phyloP scores from a whole-genome alignment of 768 basidiomycete genomes.

The Boletus sp. region DNA sequence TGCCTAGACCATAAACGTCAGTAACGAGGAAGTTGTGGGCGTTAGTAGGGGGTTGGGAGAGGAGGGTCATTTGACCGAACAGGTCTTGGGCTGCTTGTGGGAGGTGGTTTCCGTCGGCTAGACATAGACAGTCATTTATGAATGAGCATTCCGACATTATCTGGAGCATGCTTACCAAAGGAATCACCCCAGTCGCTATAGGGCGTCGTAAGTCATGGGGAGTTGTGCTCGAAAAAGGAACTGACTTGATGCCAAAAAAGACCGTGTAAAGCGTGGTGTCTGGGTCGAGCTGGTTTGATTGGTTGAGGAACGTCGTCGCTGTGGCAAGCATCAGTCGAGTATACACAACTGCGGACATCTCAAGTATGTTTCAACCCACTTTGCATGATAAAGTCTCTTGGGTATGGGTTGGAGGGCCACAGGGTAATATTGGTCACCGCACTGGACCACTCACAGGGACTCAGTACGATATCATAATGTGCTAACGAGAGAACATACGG shows the following conservation, averaged over 20 bases:
- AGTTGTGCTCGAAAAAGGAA: neutral
- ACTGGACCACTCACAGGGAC: conserved; percentile 30
- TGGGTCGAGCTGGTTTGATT: conserved; percentile 43
- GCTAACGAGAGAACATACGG: conserved; percentile 33
- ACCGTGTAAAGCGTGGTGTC: conserved; percentile 48
- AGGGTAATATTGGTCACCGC: conserved; percentile 47
- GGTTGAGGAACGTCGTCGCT: conserved; percentile 47
- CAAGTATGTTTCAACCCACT: conserved; percentile 26
- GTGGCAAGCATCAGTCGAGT: neutral
- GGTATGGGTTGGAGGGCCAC: conserved; percentile 50
- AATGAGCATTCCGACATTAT: neutral
- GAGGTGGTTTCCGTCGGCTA: conserved; percentile 48
- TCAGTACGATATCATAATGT: neutral
- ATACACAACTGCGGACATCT: neutral
- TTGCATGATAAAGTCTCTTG: conserved; percentile 50
- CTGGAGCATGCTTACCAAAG: conserved; percentile 29
- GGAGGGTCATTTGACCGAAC: conserved; percentile 43
- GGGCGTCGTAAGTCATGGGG: conserved; percentile 1
- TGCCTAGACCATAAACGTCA: conserved; percentile 51
- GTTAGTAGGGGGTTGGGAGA: conserved; percentile 50
- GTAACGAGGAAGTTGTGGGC: conserved; percentile 49
- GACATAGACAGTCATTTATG: neutral
- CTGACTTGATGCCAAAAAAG: conserved; percentile 58
- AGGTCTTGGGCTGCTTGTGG: conserved; percentile 43
- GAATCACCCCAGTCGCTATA: conserved; percentile 46